These are phyloP conservation scores for Polyrhizophydium stewartii DNA, from an alignment of 371 early-diverging fungal genomes.

Conservation along the genomic window DNA sequence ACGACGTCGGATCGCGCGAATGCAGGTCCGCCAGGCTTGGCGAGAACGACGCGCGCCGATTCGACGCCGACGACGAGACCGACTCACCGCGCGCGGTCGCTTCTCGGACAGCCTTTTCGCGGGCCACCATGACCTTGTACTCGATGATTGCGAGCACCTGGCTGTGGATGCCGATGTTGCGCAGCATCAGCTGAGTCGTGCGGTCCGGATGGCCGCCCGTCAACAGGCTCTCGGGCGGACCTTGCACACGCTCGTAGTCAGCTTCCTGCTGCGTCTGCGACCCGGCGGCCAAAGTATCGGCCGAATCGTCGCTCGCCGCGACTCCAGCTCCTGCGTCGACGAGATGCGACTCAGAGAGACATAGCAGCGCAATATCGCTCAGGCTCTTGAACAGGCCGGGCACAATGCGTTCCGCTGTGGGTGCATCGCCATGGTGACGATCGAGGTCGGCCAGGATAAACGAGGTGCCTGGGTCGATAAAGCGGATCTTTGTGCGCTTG, in stretches of 20 bases:
- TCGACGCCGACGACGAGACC: neutral
- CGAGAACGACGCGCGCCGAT: neutral
- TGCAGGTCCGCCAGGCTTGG: neutral
- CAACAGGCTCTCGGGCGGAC: too few species aligned
- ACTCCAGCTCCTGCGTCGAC: too few species aligned
- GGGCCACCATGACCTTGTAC: neutral
- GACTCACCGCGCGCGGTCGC: neutral
- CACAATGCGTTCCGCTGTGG: neutral
- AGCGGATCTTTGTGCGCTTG: slow-evolving; percentile 17
- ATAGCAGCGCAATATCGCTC: neutral
- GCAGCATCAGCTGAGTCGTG: slow-evolving; percentile 14
- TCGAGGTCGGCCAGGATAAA: neutral
- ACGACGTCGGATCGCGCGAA: neutral
- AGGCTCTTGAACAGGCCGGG: neutral
- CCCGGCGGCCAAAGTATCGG: too few species aligned
- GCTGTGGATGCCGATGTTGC: slow-evolving; percentile 21
- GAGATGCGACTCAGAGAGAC: neutral
- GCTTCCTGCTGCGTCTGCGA: too few species aligned
- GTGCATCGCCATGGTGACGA: neutral
- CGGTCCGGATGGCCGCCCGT: slow-evolving; percentile 14
- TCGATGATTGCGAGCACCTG: slow-evolving; percentile 5
- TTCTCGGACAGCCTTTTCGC: neutral
- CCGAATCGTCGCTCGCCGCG: too few species aligned
- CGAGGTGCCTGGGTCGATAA: slow-evolving; percentile 1
- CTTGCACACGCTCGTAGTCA: too few species aligned